Evolutionary conservation across 805 yeast genomes (phyloP), one percentile per base, ranked within the genome.

Genomic region (Wickerhamomyces alni): DNA sequence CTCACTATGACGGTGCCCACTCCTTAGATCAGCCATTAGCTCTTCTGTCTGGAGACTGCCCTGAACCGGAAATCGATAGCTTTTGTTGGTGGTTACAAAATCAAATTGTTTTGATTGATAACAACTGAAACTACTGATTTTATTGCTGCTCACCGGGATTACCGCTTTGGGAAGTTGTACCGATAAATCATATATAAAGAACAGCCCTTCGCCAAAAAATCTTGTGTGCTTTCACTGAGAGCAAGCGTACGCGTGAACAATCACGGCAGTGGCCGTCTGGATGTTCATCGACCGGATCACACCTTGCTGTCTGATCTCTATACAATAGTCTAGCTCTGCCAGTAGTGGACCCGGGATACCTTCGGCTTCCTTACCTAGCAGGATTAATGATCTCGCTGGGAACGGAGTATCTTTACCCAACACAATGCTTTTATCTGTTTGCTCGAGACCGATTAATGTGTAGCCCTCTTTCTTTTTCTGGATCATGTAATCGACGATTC

Each of bases 251-350:
- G 96, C 93, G 61, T 89, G 95, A 7, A 88, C 96, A 37, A 89
- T 77, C 17, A 89, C 88, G 0, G 97, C 98, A 1, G 97, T 81
- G 1, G 97, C 98, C 0, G 97, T 89, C 63, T 89, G 98, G 45
- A 89, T 89, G 55, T 89, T 89, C 98, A 89, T 89, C 1, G 96
- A 88, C 49, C 98, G 71, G 30, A 91, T 79, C 15, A 89, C 88
- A 13, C 98, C 98, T 30, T 78, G 81, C 57, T 89, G 98, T 55
- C 87, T 86, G 50, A 89, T 89, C 54, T 89, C 96, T 30, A 91
- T 77, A 57, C 96, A 89, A 48, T 80, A 66, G 55, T 89, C 97
- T 25, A 91, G 66, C 53, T 85, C 91, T 0, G 86, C 82, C 39
- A 89, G 64, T 21, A 89, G 63, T 30, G 82, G 82, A 7, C 95